phyloP scores from a whole-genome alignment of 495 filamentous ascomycete genomes.

The Penicillium cataractarum region DNA sequence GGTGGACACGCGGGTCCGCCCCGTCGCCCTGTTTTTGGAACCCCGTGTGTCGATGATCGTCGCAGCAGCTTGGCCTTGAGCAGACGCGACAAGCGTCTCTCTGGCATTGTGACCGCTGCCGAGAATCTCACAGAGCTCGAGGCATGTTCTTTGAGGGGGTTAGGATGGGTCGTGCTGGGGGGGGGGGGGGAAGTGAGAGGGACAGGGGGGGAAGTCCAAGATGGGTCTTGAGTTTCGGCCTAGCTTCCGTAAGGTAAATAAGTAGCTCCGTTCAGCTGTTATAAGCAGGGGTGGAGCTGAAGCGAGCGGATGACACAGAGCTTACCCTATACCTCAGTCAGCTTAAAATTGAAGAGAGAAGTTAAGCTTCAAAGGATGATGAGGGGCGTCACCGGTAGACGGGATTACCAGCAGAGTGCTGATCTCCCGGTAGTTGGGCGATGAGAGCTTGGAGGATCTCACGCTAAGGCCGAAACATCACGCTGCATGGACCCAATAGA shows the following conservation, averaged over 20 bases:
- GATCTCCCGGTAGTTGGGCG: slow-evolving; percentile 25
- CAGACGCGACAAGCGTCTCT: slow-evolving; percentile 39
- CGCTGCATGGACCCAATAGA: slow-evolving; percentile 1
- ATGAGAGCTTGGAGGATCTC: slow-evolving; percentile 7
- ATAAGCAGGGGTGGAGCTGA: not conserved
- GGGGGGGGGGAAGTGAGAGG: not conserved
- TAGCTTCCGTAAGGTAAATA: slow-evolving; percentile 6
- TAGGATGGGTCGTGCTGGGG: not conserved
- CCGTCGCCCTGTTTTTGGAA: slow-evolving; percentile 36
- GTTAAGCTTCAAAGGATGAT: not conserved
- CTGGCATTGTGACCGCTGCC: slow-evolving; percentile 36
- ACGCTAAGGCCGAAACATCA: slow-evolving; percentile 23
- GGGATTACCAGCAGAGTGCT: slow-evolving; percentile 5
- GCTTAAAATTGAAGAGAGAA: not conserved
- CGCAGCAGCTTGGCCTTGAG: slow-evolving; percentile 44
- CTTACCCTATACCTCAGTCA: not conserved
- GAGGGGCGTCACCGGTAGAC: slow-evolving; percentile 11
- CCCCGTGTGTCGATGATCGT: slow-evolving; percentile 41
- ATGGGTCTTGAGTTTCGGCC: slow-evolving; percentile 9
- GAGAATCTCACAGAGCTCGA: slow-evolving; percentile 3
- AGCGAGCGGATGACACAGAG: not conserved
- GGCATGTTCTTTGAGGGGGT: slow-evolving; percentile 11
- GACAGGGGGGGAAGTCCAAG: slow-evolving; percentile 9
- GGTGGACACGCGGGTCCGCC: slow-evolving; percentile 35
- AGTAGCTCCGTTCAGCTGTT: not conserved